Evolutionary conservation across 257 asterid species (phyloP).

Genomic region (Gynochthodes officinalis): DNA sequence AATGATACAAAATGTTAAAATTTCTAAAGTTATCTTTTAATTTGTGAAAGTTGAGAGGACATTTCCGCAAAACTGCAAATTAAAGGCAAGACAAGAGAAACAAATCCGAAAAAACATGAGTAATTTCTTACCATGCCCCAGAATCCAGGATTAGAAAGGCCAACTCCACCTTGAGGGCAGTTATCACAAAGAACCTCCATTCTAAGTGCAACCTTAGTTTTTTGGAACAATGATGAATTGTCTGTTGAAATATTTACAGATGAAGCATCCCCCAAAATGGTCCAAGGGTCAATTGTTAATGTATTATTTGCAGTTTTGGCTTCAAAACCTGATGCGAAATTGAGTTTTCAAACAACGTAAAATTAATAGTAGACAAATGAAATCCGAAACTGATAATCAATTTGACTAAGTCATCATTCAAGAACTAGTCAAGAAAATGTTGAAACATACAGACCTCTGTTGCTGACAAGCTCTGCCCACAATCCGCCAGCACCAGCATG

Average conservation of each 20-base stretch:
- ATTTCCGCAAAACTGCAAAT: no score
- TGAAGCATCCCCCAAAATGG: constrained; percentile 68
- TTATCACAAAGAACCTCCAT: constrained; percentile 71
- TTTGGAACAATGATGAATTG: constrained; percentile 69
- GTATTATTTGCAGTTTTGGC: constrained; percentile 78
- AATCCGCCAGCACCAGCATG: constrained; percentile 56
- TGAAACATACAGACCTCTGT: constrained; percentile 68
- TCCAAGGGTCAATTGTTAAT: constrained; percentile 90
- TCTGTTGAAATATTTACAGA: constrained; percentile 67
- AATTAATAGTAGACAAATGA: background rate
- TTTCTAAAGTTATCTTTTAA: no score
- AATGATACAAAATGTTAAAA: no score
- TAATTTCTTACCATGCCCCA: constrained; percentile 87
- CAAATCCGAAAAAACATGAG: background rate
- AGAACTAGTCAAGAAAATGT: constrained; percentile 3
- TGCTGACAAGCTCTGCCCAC: constrained; percentile 96
- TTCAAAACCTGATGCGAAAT: constrained; percentile 70
- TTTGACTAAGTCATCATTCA: background rate
- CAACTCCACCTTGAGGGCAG: constrained; percentile 87
- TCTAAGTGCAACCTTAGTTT: constrained; percentile 72
- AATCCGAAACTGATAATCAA: background rate
- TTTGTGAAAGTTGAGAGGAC: no score
- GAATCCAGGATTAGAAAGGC: constrained; percentile 86
- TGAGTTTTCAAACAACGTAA: constrained; percentile 12
- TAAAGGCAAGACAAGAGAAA: background rate